Base-by-base conservation (phyloP, 2,329 filamentous ascomycete species). In the Celoporthe dispersa region DNA sequence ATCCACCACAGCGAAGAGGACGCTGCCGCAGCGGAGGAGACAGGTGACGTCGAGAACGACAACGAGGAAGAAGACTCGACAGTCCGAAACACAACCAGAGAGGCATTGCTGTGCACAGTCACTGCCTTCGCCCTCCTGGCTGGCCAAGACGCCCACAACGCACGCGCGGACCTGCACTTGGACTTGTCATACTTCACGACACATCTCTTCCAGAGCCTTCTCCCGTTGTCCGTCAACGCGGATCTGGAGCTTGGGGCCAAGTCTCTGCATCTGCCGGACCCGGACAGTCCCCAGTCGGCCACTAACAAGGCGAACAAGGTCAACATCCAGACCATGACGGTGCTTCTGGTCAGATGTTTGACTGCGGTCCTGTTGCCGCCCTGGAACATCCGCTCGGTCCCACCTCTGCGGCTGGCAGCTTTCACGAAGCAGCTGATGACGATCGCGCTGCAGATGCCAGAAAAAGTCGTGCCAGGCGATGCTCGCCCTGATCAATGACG, bases 41-140 rank as follows among this genome's bases (percentile, higher is more conserved):
- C 84, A 9, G 82, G 80, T 1, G 78, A 78, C 0, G 82, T 84
- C 2, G 83, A 83, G 1, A 79, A 80, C 12, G 82, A 81, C 14
- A 85, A 85, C 11, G 82, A 86, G 0, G 85, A 88, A 19, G 84
- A 86, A 11, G 79, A 82, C 2, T 73, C 79, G 1, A 78, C 84
- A 16, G 78, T 84, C 53, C 90, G 94, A 68, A 94, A 97, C 80
- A 84, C 92, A 14, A 94, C 91, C 35, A 91, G 96, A 73, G 94
- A 98, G 81, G 89, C 93, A 14, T 90, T 99, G 6, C 91, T 99
- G 69, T 98, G 95, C 83, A 97, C 94, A 70, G 94, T 97, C 76
- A 99, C 96, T 0, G 96, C 97, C 35, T 98, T 97, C 77, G 94
- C 95, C n/a, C 90, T 99, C 8, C 90, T 99, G 53, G 93, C 96